A percentile compares a stretch with the other conserved stretches of the same genome.
phyloP scores from a whole-genome alignment of 805 yeast genomes.

The Wickerhamiella alocasiicola region DNA sequence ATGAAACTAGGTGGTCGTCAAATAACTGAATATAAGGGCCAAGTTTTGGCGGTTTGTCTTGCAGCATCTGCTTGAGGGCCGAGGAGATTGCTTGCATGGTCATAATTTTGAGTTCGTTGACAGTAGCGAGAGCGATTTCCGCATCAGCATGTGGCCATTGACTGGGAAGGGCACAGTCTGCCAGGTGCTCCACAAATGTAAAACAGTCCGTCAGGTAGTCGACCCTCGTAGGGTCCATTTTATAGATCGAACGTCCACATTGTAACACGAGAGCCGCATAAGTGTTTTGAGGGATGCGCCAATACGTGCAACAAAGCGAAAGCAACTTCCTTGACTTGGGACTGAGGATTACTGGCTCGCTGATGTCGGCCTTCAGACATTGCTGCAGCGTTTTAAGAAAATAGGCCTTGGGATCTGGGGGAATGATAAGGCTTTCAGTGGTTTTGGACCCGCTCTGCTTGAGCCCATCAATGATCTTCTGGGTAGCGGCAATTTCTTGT shows the following conservation, averaged over 20 bases:
- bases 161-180: constrained; percentile 2
- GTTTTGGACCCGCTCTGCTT: constrained; percentile 9
- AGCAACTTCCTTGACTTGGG: constrained; percentile 36
- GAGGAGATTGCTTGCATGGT: constrained; percentile 36
- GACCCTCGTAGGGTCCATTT: neutral
- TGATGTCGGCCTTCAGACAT: constrained; percentile 30
- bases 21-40: constrained; percentile 40
- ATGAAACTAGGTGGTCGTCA: constrained; percentile 39
- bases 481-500: constrained; percentile 27
- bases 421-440: constrained; percentile 19
- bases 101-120: constrained; percentile 36
- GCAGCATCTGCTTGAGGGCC: constrained; percentile 29
- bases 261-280: constrained; percentile 10
- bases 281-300: constrained; percentile 36
- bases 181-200: constrained; percentile 1
- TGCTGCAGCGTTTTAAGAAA: constrained; percentile 32
- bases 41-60: constrained; percentile 42
- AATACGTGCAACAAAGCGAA: constrained; percentile 36
- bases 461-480: constrained; percentile 22
- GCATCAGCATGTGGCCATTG: constrained; percentile 15
- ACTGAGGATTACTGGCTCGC: constrained; percentile 27
- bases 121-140: constrained; percentile 3
- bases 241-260: neutral
- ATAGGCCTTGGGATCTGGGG: constrained; percentile 32
- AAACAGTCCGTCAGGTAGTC: constrained; percentile 9